Base-by-base conservation (phyloP, 1,284 basidiomycete genomes). In the Inonotus obliquus region DNA sequence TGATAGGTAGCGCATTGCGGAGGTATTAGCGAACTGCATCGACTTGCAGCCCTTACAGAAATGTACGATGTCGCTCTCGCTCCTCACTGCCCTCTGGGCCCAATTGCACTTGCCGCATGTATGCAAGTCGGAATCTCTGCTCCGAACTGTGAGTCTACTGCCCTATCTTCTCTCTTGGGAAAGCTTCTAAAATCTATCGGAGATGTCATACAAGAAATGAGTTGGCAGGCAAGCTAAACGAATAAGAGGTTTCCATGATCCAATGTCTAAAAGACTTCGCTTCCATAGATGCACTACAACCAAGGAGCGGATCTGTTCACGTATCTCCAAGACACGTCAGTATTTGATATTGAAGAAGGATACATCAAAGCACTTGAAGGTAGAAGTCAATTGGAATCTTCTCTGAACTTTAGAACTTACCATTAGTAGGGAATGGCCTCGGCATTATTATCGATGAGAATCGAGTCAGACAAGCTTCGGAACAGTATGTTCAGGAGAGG, bases 51-150 rank as follows among this genome's bases (percentile, higher is more conserved):
- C 37, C 78, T 91, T 72, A 83, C 86, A 1, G 88, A 91, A 74
- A 83, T 77, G 7, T 86, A 86, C 66, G 86, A 87, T 65, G 81
- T 86, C 66, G 83, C 79, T 7, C 70, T 86, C 44, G 84, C 84
- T 0, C 83, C 85, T 1, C 84, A 86, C 67, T 85, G 82, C 68
- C 84, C 84, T 0, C 67, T 87, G 1, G 86, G 88, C 0, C 89
- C 89, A 0, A 82, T 92, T 35, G 88, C 89, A 0, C 79, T 91
- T 47, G 89, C 88, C 4, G 89, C 89, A 5, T 85, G 82, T 66
- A 79, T 86, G 62, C 84, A 85, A 62, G 79, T 86, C 1, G 84
- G 79, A 11, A 71, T 81, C 25, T 71, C 79, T 13, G 74, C 79
- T 27, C 81, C 82, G 0, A 86, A 85, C 63, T 85, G 82, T 83